Evolutionary conservation across 2,329 filamentous ascomycete species (phyloP).

Genomic region (Fusarium acutatum): DNA sequence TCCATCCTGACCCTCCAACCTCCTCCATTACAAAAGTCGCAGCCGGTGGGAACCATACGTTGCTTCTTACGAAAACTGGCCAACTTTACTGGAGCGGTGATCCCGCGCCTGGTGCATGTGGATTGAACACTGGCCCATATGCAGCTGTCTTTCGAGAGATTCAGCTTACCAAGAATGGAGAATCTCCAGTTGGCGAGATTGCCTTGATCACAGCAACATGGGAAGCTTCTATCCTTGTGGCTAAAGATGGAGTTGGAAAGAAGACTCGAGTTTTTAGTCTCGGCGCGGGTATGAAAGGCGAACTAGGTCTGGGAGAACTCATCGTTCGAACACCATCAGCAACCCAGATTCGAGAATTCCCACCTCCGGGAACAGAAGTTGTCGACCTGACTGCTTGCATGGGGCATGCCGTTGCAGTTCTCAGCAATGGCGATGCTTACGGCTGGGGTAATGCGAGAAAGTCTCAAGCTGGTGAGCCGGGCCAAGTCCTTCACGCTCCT

Average conservation of each 20-base stretch:
- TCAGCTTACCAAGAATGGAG: constrained; percentile 46
- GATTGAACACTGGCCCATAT: constrained; percentile 47
- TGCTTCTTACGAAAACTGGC: constrained; percentile 71
- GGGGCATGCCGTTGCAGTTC: constrained; percentile 77
- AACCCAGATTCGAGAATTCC: constrained; percentile 67
- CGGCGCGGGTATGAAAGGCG: constrained; percentile 75
- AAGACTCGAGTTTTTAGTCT: constrained; percentile 66
- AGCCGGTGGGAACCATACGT: constrained; percentile 87
- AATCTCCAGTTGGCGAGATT: constrained; percentile 41
- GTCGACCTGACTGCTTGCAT: constrained; percentile 76
- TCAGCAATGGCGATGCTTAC: constrained; percentile 79
- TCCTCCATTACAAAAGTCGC: constrained; percentile 52
- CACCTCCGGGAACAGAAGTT: constrained; percentile 66
- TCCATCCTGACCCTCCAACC: constrained; percentile 53
- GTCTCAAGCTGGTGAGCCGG: constrained; percentile 76
- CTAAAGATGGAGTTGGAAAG: constrained; percentile 53
- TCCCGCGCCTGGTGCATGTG: constrained; percentile 63
- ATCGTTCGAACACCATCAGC: constrained; percentile 59
- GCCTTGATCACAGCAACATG: constrained; percentile 75
- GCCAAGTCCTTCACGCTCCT: constrained; percentile 65
- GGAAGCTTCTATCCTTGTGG: constrained; percentile 74
- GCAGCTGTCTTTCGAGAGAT: constrained; percentile 52
- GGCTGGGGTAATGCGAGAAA: constrained; percentile 92
- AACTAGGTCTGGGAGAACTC: constrained; percentile 70
- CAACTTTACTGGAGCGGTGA: constrained; percentile 73